phyloP scores from a whole-genome alignment of 108 stramenopile genomes.

The Pseudonitzschia multiseries region DNA sequence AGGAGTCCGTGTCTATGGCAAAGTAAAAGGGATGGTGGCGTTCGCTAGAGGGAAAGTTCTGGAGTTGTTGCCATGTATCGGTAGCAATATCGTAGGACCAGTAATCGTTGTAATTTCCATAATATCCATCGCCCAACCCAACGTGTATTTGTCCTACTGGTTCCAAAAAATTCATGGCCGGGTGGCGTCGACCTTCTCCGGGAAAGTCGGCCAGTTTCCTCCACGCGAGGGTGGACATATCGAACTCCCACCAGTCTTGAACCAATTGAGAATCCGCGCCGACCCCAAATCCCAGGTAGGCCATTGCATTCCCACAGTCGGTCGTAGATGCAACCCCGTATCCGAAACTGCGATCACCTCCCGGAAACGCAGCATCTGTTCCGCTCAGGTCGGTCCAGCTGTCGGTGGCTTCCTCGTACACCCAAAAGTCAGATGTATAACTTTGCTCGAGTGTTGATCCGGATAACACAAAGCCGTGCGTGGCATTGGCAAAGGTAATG shows the following conservation, averaged over 20 bases:
- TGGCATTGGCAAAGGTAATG: slow-evolving; percentile 39
- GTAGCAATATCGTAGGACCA: slow-evolving; percentile 27
- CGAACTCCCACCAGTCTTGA: slow-evolving; percentile 31
- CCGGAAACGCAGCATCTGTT: slow-evolving; percentile 8
- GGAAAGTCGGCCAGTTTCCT: slow-evolving; percentile 22
- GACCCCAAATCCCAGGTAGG: slow-evolving; percentile 34
- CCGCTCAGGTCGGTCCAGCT: slow-evolving; percentile 24
- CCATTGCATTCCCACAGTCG: slow-evolving; percentile 24
- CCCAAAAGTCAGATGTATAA: slow-evolving; percentile 21
- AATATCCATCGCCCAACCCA: slow-evolving; percentile 32
- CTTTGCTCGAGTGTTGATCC: slow-evolving; percentile 18
- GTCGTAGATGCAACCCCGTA: slow-evolving; percentile 30
- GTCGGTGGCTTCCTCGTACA: slow-evolving; percentile 27
- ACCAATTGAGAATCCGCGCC: not conserved
- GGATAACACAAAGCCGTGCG: slow-evolving; percentile 34
- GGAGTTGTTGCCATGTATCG: slow-evolving; percentile 23
- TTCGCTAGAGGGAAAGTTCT: slow-evolving; percentile 22
- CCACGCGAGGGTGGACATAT: slow-evolving; percentile 38
- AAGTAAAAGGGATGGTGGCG: slow-evolving; percentile 44
- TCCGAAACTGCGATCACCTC: slow-evolving; percentile 19
- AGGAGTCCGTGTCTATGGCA: slow-evolving; percentile 18
- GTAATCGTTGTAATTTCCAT: slow-evolving; percentile 37
- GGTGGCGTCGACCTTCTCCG: slow-evolving; percentile 31
- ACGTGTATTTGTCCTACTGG: slow-evolving; percentile 32
- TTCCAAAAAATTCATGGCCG: slow-evolving; percentile 28